phyloP scores from a whole-genome alignment of 2,329 filamentous ascomycete genomes.

The Didymella sp. region DNA sequence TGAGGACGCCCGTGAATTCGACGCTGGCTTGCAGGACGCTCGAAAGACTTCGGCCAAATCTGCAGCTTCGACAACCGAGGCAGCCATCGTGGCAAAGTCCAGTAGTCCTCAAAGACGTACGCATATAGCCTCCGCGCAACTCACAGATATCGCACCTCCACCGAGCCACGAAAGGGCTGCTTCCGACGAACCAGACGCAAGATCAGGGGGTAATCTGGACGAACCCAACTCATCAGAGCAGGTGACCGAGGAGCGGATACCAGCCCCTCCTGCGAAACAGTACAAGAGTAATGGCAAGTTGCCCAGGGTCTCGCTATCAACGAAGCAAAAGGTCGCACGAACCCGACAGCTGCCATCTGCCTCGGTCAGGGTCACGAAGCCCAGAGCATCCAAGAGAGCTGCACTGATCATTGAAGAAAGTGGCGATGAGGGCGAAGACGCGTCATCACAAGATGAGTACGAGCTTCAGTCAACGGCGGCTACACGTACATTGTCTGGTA shows the following conservation, averaged over 20 bases:
- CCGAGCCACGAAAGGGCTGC: neutral
- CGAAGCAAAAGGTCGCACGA: slow-evolving; percentile 22
- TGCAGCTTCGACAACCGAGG: neutral
- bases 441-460: slow-evolving; percentile 6
- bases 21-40: slow-evolving; percentile 7
- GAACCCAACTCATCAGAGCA: neutral
- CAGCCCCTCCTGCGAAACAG: neutral
- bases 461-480: neutral
- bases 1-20: slow-evolving; percentile 32
- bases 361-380: slow-evolving; percentile 8
- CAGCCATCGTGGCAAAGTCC: neutral
- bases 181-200: neutral
- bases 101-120: neutral
- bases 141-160: neutral
- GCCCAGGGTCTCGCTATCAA: slow-evolving; percentile 22
- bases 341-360: slow-evolving; percentile 11
- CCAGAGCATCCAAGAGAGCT: neutral
- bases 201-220: neutral
- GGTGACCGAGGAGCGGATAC: neutral
- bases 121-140: neutral
- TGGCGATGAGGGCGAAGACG: neutral
- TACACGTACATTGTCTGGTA: neutral
- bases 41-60: neutral
- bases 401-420: neutral
- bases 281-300: slow-evolving; percentile 24